phyloP scores from a whole-genome alignment of 345 rosid genomes.

The Firmiana major region DNA sequence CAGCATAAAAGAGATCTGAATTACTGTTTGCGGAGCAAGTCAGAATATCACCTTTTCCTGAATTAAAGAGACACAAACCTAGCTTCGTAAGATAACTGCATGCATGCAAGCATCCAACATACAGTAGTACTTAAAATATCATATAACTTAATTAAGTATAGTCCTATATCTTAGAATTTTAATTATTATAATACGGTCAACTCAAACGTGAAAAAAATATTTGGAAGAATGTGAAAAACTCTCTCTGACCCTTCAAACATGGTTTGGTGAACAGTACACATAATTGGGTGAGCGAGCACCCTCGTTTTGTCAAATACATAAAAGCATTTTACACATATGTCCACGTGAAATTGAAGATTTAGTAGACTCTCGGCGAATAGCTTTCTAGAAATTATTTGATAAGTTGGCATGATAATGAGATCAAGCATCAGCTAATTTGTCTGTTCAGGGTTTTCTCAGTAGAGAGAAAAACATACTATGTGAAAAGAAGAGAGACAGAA shows the following conservation, averaged over 20 bases:
- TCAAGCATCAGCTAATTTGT: conserved; percentile 1
- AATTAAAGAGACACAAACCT: not conserved
- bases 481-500: not conserved
- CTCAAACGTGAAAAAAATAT: too few relatives aligned
- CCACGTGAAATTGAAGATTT: too few relatives aligned
- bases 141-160: too few relatives aligned
- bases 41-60: conserved; percentile 64
- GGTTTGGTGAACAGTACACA: not conserved
- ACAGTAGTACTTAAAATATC: too few relatives aligned
- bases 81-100: conserved; percentile 7
- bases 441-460: not conserved
- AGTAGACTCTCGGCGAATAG: not conserved
- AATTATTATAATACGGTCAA: too few relatives aligned
- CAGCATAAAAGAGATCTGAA: conserved; percentile 65
- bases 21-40: conserved; percentile 50
- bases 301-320: too few relatives aligned
- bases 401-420: not conserved
- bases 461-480: not conserved
- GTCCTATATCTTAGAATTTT: too few relatives aligned
- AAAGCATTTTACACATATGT: too few relatives aligned
- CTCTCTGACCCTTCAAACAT: not conserved
- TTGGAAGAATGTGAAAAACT: not conserved
- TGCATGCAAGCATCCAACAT: conserved; percentile 16
- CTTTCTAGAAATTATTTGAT: not conserved
- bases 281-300: too few relatives aligned